Evolutionary conservation across 2,329 filamentous ascomycete species (phyloP).

Genomic region (Coleophoma cylindrospora): DNA sequence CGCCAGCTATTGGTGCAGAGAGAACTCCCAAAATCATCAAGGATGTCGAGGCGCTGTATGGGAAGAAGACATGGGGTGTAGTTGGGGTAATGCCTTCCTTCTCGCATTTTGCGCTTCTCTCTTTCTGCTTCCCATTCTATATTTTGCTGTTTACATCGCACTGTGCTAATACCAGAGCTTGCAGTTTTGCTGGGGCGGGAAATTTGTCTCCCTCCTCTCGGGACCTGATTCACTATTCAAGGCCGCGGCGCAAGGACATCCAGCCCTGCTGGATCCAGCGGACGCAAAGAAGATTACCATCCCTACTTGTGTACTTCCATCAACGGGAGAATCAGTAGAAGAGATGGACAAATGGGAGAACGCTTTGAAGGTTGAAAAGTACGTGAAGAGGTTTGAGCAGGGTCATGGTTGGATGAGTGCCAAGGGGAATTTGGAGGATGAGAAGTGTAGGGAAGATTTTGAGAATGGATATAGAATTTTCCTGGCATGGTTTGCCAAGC

Average conservation of each 20-base stretch:
- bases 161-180: background rate
- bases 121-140: no score
- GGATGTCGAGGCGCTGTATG: slow-evolving; percentile 38
- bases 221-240: slow-evolving; percentile 39
- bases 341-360: slow-evolving; percentile 37
- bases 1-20: no score
- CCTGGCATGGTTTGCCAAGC: slow-evolving; percentile 36
- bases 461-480: slow-evolving; percentile 42
- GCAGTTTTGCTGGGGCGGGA: slow-evolving; percentile 28
- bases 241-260: slow-evolving; percentile 47
- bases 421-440: slow-evolving; percentile 38
- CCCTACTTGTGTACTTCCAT: slow-evolving; percentile 59
- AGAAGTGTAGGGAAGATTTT: slow-evolving; percentile 40
- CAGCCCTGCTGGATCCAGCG: slow-evolving; percentile 57
- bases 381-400: slow-evolving; percentile 46
- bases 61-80: background rate
- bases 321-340: slow-evolving; percentile 53
- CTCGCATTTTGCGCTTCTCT: no score
- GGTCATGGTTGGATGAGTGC: slow-evolving; percentile 56
- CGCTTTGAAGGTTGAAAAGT: slow-evolving; percentile 35
- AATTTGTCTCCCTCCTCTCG: slow-evolving; percentile 20
- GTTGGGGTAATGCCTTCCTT: background rate
- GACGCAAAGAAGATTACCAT: slow-evolving; percentile 57
- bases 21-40: slow-evolving; percentile 38
- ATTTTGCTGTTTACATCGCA: no score